Base-by-base conservation (phyloP, 345 rosid genomes). In the Salix suchowensis region DNA sequence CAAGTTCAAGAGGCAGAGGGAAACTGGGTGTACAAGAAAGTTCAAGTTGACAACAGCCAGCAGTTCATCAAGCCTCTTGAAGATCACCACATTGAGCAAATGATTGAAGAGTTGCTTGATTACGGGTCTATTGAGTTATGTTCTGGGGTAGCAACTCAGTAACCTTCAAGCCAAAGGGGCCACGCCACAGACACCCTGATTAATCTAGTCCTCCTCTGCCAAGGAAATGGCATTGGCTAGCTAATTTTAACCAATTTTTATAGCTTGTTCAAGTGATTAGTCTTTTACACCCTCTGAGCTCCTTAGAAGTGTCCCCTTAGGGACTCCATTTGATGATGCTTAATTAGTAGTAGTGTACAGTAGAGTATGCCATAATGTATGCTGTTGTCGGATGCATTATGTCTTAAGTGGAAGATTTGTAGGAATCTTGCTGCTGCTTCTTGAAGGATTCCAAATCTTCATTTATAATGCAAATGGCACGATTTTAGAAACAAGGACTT, bases 1-100 rank as follows among this genome's bases (percentile, higher is more conserved):
- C 74, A 34, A 30, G 73, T 70, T 60, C 87, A 81, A 78, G 86
- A 80, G 44, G 58, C 77, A 18, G 89, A 84, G 78, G 71, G 88
- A 46, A 87, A 85, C 16, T 79, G 88, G 89, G 87, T 75, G 42
- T 74, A 82, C 66, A 80, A 85, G 79, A 85, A 81, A 77, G 86
- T 75, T 46, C 82, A 82, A 72, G 84, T 55, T 23, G 83, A 73
- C 58, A 83, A 67, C 19, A 19, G 71, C 26, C 81, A 85, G 70
- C 86, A 70, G 65, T 82, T 86, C 50, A 39, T 77, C 70, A 85
- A 78, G 78, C 86, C 89, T 32, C 89, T 96, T 11, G 99, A 96
- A 82, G 99, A 96, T 64, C 91, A 89, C 76, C 96, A 96, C 78
- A 91, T 96, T 5, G 91, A 92, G 88, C 99, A 96, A 80, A 96